phyloP scores from a whole-genome alignment of 2,329 filamentous ascomycete genomes.

The Biscogniauxia mediterranea region DNA sequence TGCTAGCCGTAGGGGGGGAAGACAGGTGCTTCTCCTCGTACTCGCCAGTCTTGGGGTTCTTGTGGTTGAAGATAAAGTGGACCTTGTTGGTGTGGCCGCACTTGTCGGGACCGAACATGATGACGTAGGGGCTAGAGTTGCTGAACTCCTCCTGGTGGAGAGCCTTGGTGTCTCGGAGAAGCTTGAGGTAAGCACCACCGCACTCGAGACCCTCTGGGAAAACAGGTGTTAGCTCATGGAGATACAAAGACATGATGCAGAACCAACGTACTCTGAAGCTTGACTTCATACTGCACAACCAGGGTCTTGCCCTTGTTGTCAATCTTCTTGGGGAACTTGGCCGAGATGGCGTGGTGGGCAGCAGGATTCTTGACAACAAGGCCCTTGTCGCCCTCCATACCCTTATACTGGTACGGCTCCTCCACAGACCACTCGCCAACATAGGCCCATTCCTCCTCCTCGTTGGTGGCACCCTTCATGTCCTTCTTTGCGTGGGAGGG shows the following conservation, averaged over 20 bases:
- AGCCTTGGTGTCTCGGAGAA: slow-evolving; percentile 94
- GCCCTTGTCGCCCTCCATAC: slow-evolving; percentile 92
- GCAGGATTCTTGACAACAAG: slow-evolving; percentile 97
- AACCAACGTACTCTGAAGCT: slow-evolving; percentile 83
- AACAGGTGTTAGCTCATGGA: slow-evolving; percentile 30
- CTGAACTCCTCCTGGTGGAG: slow-evolving; percentile 97
- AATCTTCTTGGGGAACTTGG: slow-evolving; percentile 95
- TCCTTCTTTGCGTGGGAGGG: slow-evolving; percentile 97
- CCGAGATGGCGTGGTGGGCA: slow-evolving; percentile 98
- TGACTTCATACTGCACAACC: slow-evolving; percentile 98
- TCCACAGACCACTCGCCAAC: slow-evolving; percentile 96
- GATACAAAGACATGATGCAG: not conserved
- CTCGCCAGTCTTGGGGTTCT: slow-evolving; percentile 99
- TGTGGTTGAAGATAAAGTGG: slow-evolving; percentile 99
- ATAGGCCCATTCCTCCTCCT: slow-evolving; percentile 95
- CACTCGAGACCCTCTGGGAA: slow-evolving; percentile 84
- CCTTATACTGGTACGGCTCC: slow-evolving; percentile 87
- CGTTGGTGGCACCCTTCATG: slow-evolving; percentile 64
- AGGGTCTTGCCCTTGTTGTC: slow-evolving; percentile 97
- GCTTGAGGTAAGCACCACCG: slow-evolving; percentile 98
- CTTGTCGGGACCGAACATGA: slow-evolving; percentile 99
- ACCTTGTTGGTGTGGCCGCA: slow-evolving; percentile 99
- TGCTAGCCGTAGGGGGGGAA: slow-evolving; percentile 78
- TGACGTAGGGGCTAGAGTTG: slow-evolving; percentile 95
- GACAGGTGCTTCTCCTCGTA: slow-evolving; percentile 99